Conservation (phyloP, 2,329 filamentous ascomycete species). For the Colletotrichum sublineola region DNA sequence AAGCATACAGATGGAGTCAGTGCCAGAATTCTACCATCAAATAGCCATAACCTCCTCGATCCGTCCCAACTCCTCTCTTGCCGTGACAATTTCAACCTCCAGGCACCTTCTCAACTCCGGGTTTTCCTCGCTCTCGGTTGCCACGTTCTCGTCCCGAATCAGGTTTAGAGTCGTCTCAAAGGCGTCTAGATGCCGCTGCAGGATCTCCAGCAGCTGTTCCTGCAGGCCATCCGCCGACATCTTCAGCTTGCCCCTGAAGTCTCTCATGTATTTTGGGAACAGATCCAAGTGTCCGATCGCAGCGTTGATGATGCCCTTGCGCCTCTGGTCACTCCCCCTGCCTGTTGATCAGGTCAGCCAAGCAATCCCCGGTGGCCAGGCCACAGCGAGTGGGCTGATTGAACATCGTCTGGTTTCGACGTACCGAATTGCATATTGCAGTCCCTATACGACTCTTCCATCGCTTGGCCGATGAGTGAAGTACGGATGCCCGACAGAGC, state of each 20-base stretch:
- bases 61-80: background rate
- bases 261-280: constrained; percentile 49
- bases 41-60: background rate
- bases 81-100: background rate
- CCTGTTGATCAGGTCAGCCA: constrained; percentile 45
- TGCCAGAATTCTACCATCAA: background rate
- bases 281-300: constrained; percentile 46
- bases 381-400: background rate
- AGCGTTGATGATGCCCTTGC: constrained; percentile 52
- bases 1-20: background rate
- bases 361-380: background rate
- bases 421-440: constrained; percentile 52
- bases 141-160: constrained; percentile 54
- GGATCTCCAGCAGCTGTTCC: constrained; percentile 37
- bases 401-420: background rate
- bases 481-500: constrained; percentile 53
- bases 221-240: constrained; percentile 45
- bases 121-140: constrained; percentile 53
- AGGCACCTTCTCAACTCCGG: constrained; percentile 50
- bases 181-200: constrained; percentile 46
- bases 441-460: constrained; percentile 52
- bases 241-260: constrained; percentile 46
- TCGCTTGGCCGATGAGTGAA: constrained; percentile 53
- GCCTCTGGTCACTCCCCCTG: constrained; percentile 49
- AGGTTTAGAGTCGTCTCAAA: constrained; percentile 52